A percentile compares a stretch with the other conserved stretches of the same genome.
These are phyloP conservation scores for Aspergillus texensis DNA, from an alignment of 2,329 filamentous ascomycete species.

Conservation along the genomic window DNA sequence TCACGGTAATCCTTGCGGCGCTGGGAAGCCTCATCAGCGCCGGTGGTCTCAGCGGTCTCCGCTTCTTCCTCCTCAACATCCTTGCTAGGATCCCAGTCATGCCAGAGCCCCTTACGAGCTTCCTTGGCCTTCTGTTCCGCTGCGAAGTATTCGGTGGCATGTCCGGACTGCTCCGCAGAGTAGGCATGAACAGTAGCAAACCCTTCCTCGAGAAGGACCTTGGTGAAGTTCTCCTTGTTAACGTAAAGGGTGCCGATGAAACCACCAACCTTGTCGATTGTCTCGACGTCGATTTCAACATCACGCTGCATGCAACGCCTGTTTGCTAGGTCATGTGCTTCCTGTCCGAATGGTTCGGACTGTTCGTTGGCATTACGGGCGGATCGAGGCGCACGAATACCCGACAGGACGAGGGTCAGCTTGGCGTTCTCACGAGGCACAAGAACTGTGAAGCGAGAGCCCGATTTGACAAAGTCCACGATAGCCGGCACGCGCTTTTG, in stretches of 20 bases:
- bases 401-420: slow-evolving; percentile 90
- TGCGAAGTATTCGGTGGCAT: slow-evolving; percentile 80
- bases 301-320: slow-evolving; percentile 89
- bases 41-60: slow-evolving; percentile 50
- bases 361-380: slow-evolving; percentile 78
- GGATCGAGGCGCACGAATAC: slow-evolving; percentile 86
- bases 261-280: slow-evolving; percentile 92
- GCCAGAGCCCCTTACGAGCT: slow-evolving; percentile 83
- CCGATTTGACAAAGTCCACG: slow-evolving; percentile 98
- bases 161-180: slow-evolving; percentile 93
- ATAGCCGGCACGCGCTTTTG: slow-evolving; percentile 91
- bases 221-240: slow-evolving; percentile 94
- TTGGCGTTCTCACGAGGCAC: slow-evolving; percentile 92
- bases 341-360: slow-evolving; percentile 91
- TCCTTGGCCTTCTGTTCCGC: slow-evolving; percentile 92
- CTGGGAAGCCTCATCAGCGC: slow-evolving; percentile 58
- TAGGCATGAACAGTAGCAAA: slow-evolving; percentile 90
- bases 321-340: slow-evolving; percentile 89
- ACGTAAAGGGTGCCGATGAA: slow-evolving; percentile 96
- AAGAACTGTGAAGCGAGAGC: slow-evolving; percentile 87
- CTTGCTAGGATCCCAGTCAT: slow-evolving; percentile 89
- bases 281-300: slow-evolving; percentile 92
- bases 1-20: slow-evolving; percentile 90
- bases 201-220: slow-evolving; percentile 89
- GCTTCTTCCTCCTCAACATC: slow-evolving; percentile 67